Conservation (phyloP, 2,329 filamentous ascomycete genomes). For the Aspergillus intermedius region DNA sequence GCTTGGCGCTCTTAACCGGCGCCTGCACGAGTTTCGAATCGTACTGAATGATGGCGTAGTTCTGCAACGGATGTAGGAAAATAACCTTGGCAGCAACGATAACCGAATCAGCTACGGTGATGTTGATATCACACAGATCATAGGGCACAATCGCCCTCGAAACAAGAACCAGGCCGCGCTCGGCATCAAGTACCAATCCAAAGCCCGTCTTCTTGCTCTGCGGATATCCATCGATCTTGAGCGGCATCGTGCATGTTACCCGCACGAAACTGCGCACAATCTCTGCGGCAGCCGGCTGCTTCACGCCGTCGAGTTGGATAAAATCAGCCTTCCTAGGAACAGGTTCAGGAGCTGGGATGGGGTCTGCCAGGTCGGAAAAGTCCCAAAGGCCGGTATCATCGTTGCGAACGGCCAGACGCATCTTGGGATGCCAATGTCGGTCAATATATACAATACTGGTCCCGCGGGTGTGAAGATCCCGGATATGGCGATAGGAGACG, state of each 20-base stretch:
- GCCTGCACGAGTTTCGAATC: slow-evolving; percentile 90
- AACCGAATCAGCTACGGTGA: slow-evolving; percentile 95
- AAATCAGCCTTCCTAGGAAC: slow-evolving; percentile 77
- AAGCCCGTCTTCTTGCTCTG: slow-evolving; percentile 91
- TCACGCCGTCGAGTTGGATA: slow-evolving; percentile 82
- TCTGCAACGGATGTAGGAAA: slow-evolving; percentile 93
- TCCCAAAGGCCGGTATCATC: slow-evolving; percentile 90
- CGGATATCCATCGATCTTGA: slow-evolving; percentile 97
- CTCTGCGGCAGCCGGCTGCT: slow-evolving; percentile 83
- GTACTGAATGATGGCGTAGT: slow-evolving; percentile 93
- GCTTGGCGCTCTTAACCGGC: slow-evolving; percentile 79
- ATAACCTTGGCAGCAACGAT: slow-evolving; percentile 90
- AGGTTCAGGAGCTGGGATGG: slow-evolving; percentile 67
- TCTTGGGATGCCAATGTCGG: slow-evolving; percentile 91
- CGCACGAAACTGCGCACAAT: slow-evolving; percentile 93
- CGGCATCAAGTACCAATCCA: slow-evolving; percentile 93
- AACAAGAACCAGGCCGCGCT: slow-evolving; percentile 89
- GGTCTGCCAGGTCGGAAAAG: slow-evolving; percentile 75
- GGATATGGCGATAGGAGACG: slow-evolving; percentile 89
- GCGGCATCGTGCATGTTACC: slow-evolving; percentile 83
- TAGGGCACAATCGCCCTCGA: slow-evolving; percentile 93
- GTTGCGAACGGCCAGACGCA: slow-evolving; percentile 87
- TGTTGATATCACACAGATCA: slow-evolving; percentile 89
- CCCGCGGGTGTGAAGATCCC: slow-evolving; percentile 89
- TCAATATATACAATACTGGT: slow-evolving; percentile 90